A percentile compares a stretch with the other conserved stretches of the same genome.
Evolutionary conservation across 148 eudicot species (phyloP).

Genomic region (Rhododendron simsii): DNA sequence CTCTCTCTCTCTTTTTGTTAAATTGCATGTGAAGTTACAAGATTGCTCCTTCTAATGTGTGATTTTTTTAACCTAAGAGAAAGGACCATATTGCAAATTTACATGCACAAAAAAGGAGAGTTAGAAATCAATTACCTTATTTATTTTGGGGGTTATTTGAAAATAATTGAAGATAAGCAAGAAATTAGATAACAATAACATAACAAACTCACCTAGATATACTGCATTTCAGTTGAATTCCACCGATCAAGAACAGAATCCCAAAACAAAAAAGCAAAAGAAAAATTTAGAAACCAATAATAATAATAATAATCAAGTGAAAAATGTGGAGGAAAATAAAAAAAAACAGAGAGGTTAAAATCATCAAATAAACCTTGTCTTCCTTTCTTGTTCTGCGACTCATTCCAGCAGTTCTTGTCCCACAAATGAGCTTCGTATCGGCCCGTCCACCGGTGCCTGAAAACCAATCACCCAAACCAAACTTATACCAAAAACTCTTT

Average conservation of each 20-base stretch:
- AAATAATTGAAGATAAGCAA: neutral
- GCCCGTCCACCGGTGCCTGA: conserved; percentile 93
- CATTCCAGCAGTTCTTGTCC: conserved; percentile 89
- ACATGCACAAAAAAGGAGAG: neutral
- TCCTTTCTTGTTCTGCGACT: conserved; percentile 79
- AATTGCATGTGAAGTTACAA: neutral
- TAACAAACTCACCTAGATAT: conserved; percentile 56
- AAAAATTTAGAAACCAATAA: neutral
- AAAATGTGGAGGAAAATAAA: neutral
- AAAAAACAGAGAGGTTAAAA: neutral
- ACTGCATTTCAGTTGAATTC: conserved; percentile 40
- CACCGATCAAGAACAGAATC: conserved; percentile 7
- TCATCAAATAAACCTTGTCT: conserved; percentile 55
- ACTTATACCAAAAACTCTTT: neutral
- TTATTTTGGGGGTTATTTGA: neutral
- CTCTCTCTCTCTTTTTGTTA: neutral
- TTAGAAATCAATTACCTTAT: neutral
- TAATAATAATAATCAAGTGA: neutral
- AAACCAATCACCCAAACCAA: neutral
- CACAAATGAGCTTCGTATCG: conserved; percentile 94
- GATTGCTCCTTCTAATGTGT: neutral
- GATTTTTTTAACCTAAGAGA: neutral
- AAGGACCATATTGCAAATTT: neutral
- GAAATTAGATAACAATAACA: neutral
- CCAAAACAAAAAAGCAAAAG: neutral